Evolutionary conservation across 2,329 filamentous ascomycete species (phyloP).

Genomic region (Xylariaceae sp.): DNA sequence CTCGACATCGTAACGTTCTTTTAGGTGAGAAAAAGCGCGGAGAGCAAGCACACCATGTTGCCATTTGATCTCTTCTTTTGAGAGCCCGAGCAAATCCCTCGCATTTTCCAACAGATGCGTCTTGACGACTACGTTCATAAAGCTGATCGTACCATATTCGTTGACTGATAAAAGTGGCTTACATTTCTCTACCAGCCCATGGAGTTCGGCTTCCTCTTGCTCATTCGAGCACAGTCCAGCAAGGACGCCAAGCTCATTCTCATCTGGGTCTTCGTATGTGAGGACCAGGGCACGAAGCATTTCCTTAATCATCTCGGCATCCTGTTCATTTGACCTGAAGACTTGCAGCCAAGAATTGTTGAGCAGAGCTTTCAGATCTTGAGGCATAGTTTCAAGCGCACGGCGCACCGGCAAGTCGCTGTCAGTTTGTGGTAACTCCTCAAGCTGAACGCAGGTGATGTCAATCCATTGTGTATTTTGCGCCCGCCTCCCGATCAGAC

Average conservation of each 20-base stretch:
- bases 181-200: slow-evolving; percentile 45
- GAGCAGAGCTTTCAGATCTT: slow-evolving; percentile 46
- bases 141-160: slow-evolving; percentile 37
- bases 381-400: slow-evolving; percentile 47
- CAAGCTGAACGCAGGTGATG: slow-evolving; percentile 49
- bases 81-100: slow-evolving; percentile 43
- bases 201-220: slow-evolving; percentile 43
- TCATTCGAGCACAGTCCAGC: slow-evolving; percentile 43
- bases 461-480: slow-evolving; percentile 53
- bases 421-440: slow-evolving; percentile 45
- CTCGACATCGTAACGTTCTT: slow-evolving; percentile 42
- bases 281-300: slow-evolving; percentile 49
- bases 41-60: slow-evolving; percentile 50
- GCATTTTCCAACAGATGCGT: slow-evolving; percentile 48
- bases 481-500: slow-evolving; percentile 49
- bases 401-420: slow-evolving; percentile 48
- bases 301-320: slow-evolving; percentile 49
- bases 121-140: slow-evolving; percentile 46
- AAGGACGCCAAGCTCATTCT: slow-evolving; percentile 46
- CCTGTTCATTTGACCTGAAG: slow-evolving; percentile 40
- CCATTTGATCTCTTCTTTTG: slow-evolving; percentile 46
- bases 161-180: slow-evolving; percentile 43
- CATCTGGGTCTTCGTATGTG: slow-evolving; percentile 49
- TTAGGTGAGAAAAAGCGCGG: slow-evolving; percentile 46
- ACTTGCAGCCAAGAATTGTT: slow-evolving; percentile 47